Conservation (phyloP, 1,284 basidiomycete genomes). For the Mycena sp. region DNA sequence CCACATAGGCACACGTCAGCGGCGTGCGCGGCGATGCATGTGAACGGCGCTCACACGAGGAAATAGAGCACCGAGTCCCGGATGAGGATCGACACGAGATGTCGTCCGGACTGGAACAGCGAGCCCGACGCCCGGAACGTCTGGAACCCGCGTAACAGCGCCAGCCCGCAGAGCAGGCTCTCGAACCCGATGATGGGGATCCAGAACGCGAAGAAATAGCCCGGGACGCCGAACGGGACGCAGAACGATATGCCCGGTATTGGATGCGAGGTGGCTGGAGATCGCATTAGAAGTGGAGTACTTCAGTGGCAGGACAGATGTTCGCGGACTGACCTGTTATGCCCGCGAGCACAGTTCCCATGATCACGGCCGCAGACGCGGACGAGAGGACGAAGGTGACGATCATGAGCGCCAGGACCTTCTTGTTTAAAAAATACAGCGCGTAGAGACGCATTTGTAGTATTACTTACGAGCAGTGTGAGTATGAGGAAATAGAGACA, state of each 20-base stretch:
- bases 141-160: conserved; percentile 57
- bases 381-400: conserved; percentile 50
- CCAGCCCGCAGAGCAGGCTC: conserved; percentile 58
- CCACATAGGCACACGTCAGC: conserved; percentile 7
- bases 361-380: conserved; percentile 54
- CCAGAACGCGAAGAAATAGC: conserved; percentile 64
- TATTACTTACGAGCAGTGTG: conserved; percentile 50
- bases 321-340: conserved; percentile 48
- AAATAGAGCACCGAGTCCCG: conserved; percentile 67
- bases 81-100: conserved; percentile 58
- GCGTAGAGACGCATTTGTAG: conserved; percentile 72
- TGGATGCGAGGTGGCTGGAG: conserved; percentile 34
- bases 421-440: conserved; percentile 62
- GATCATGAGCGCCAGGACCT: conserved; percentile 56
- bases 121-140: conserved; percentile 48
- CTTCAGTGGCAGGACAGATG: too few species aligned
- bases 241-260: conserved; percentile 51
- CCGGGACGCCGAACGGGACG: conserved; percentile 46
- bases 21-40: too few species aligned
- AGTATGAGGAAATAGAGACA: not conserved
- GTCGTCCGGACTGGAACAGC: conserved; percentile 52
- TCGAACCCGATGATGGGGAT: conserved; percentile 65
- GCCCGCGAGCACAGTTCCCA: conserved; percentile 51
- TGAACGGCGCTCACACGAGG: too few species aligned
- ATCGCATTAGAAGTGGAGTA: not conserved